Base-by-base conservation (phyloP, 1,139 yeast species). In the Suhomyces coccinellae region DNA sequence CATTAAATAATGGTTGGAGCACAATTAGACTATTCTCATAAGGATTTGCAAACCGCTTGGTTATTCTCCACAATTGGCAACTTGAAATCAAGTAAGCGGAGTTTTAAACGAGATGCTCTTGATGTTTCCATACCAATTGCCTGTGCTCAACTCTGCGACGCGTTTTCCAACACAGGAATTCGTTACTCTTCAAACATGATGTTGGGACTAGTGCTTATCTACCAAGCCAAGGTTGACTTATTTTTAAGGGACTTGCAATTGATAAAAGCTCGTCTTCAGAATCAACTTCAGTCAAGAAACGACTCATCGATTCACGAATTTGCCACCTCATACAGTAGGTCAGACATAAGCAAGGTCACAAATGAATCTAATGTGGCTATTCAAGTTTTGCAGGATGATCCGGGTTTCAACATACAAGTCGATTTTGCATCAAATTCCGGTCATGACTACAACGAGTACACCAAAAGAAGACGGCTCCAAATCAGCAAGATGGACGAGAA, bases 201-300 rank as follows among this genome's bases (percentile, higher is more conserved):
- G 48, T 75, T 77, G 52, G 90, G 90, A 0, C 71, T 82, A 2
- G 69, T 85, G 0, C 56, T 83, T 33, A 71, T 80, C 28, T 82
- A 79, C 58, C 75, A 69, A 46, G 75, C 77, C 36, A 79, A 82
- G 55, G 69, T 77, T 0, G 71, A 71, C 4, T 76, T 71, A 51
- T 67, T 80, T 45, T 64, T 62, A 40, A 61, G 63, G 48, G 81
- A 76, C 44, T 44, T 66, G 8, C 53, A 58, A 0, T 50, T 56
- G 24, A 51, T 64, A 12, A 63, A 65, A 40, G 56, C 62, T 5
- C 57, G 63, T 38, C 50, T 72, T 13, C 64, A 56, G 36, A 56
- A 60, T 35, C 60, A 60, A 6, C 10, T 41, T 3, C 17, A 32
- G 16, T n/a, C 31, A 3, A 30, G n/a, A n/a, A 24, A 29, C 14